Base-by-base conservation (phyloP, 768 basidiomycete genomes). In the Tephrocybe sp. region DNA sequence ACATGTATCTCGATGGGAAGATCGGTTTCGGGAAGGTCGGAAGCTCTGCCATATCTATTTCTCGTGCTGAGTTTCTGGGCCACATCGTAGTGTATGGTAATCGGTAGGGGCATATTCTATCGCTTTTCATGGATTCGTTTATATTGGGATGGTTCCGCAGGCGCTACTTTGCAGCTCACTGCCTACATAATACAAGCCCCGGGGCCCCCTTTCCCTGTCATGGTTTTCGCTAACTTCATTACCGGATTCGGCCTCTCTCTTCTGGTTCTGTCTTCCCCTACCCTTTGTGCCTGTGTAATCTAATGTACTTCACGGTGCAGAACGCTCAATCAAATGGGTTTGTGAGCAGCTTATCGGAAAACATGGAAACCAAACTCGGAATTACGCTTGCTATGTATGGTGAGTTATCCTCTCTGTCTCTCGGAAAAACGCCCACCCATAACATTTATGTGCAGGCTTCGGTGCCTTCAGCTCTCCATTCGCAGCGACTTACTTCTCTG, bases 401-500 rank as follows among this genome's bases (percentile, higher is more conserved):
- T 77, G 40, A 9, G 56, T 46, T 20, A 36, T 45, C 2, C 4
- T 38, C 14, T n/a, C n/a, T 30, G 28, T 30, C 28, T 30, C 11
- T 30, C 28, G 5, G 5, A 30, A 11, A 30, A 30, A 11, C 28
- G 28, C 28, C 28, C 11, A 11, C 28, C 23, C 8, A 25, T n/a
- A 24, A 18, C 6, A 14, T 33, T 37, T 23, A 17, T 23, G 6
- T 30, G 28, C 39, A 64, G 63, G 72, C 37, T 51, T 66, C n/a
- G 82, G 83, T 0, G 81, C 82, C 8, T 61, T 84, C 12, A 61
- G 70, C 11, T 68, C 85, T 0, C 88, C 88, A 0, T 72, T 88
- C 20, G 73, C 82, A 0, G 75, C 88, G 0, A 90, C 88, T 0
- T 78, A 83, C 45, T 89, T 90, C 54, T 72, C 81, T 2, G 69